Evolutionary conservation across 2,329 filamentous ascomycete species (phyloP).

Genomic region (Graphiopsis chlorocephala): DNA sequence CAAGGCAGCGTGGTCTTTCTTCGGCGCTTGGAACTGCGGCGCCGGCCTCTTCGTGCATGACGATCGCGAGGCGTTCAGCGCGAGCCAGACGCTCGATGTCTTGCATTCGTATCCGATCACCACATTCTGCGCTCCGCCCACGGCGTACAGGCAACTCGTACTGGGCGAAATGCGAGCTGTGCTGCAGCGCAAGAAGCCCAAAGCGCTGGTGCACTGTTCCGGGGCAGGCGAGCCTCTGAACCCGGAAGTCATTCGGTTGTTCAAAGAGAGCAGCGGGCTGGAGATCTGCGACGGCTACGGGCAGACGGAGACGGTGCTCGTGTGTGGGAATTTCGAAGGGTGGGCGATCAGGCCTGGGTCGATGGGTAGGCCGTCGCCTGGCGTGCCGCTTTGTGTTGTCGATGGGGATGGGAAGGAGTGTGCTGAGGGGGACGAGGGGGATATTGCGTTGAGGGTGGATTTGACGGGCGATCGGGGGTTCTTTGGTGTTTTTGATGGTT

Average conservation of each 20-base stretch:
- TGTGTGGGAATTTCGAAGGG: constrained; percentile 40
- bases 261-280: constrained; percentile 36
- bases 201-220: constrained; percentile 36
- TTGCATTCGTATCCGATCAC: constrained; percentile 41
- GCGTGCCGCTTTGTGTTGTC: constrained; percentile 37
- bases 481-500: constrained; percentile 32
- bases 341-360: constrained; percentile 37
- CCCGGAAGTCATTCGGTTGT: constrained; percentile 39
- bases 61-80: constrained; percentile 36
- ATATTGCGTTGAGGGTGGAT: constrained; percentile 35
- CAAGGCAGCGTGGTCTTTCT: constrained; percentile 43
- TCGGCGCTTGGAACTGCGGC: constrained; percentile 42
- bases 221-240: constrained; percentile 43
- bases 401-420: constrained; percentile 32
- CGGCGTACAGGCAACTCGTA: constrained; percentile 42
- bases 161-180: constrained; percentile 33
- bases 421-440: constrained; percentile 34
- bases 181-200: constrained; percentile 30
- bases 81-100: constrained; percentile 32
- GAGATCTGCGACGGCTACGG: constrained; percentile 43
- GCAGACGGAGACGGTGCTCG: constrained; percentile 41
- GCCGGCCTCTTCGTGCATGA: constrained; percentile 43
- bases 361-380: constrained; percentile 41
- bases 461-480: constrained; percentile 22
- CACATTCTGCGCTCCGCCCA: constrained; percentile 42